phyloP scores from a whole-genome alignment of 306 rosid genomes.

The Lathyrus sativus region DNA sequence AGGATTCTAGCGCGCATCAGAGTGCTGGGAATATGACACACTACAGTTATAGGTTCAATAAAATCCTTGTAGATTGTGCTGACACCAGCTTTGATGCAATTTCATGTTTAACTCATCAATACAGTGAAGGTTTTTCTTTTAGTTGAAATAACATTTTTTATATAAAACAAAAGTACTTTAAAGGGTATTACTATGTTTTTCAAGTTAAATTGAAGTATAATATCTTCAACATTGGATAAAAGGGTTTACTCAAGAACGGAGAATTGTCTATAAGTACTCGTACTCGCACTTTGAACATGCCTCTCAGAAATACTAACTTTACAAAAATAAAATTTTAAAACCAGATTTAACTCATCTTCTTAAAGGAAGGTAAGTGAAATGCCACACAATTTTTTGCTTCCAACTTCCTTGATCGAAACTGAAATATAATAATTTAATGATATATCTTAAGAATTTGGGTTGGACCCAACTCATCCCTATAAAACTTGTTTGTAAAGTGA shows the following conservation, averaged over 20 bases:
- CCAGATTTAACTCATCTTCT: constrained; percentile 19
- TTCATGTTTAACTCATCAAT: neutral
- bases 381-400: constrained; percentile 9
- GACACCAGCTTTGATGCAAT: constrained; percentile 4
- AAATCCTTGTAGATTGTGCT: constrained; percentile 13
- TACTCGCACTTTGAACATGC: neutral
- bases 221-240: no score
- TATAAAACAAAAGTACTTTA: no score
- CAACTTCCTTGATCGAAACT: neutral
- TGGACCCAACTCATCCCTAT: no score
- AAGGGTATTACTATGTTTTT: no score
- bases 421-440: constrained; percentile 7
- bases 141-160: no score
- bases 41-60: constrained; percentile 3
- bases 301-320: neutral
- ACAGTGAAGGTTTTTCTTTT: neutral
- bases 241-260: neutral
- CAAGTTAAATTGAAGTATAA: no score
- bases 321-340: constrained; percentile 1
- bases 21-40: constrained; percentile 7
- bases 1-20: constrained; percentile 7
- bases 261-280: constrained; percentile 4
- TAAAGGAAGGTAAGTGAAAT: constrained; percentile 14
- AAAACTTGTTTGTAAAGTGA: no score
- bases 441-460: no score